Percentiles rank a stretch among this genome's conserved stretches.
Conservation (phyloP, 2,329 filamentous ascomycete species). For the Cephalotrichum gorgonifer region DNA sequence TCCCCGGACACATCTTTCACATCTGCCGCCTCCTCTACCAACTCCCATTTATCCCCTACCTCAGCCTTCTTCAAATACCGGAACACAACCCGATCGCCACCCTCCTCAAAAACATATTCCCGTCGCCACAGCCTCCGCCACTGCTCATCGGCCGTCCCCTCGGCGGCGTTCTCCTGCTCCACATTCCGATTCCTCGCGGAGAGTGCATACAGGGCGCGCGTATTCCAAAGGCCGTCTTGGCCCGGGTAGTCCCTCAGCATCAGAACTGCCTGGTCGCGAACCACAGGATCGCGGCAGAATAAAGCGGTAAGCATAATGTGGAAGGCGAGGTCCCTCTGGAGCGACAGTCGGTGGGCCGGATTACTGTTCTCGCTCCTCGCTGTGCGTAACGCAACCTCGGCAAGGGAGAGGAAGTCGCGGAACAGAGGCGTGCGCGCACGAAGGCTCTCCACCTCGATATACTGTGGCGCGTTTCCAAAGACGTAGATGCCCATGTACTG, state of each 20-base stretch:
- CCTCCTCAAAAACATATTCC: conserved; percentile 23
- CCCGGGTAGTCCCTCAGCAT: conserved; percentile 21
- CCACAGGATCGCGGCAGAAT: conserved; percentile 20
- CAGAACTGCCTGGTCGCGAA: conserved; percentile 19
- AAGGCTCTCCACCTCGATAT: conserved; percentile 12
- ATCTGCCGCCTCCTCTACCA: conserved; percentile 25
- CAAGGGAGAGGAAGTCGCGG: conserved; percentile 21
- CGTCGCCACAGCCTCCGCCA: conserved; percentile 20
- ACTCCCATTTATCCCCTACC: conserved; percentile 20
- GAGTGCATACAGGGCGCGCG: conserved; percentile 15
- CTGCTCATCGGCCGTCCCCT: conserved; percentile 18
- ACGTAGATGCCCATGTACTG: conserved; percentile 16
- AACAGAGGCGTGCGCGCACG: conserved; percentile 15
- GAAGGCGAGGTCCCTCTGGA: conserved; percentile 19
- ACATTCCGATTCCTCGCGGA: conserved; percentile 15
- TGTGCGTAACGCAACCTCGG: conserved; percentile 12
- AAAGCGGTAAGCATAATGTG: conserved; percentile 14
- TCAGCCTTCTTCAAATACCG: conserved; percentile 17
- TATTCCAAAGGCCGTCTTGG: conserved; percentile 21
- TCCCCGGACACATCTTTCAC: conserved; percentile 17
- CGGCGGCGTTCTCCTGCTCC: conserved; percentile 16
- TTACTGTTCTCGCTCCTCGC: conserved; percentile 9
- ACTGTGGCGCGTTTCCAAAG: conserved; percentile 18
- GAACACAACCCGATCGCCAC: conserved; percentile 19
- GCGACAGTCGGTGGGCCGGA: conserved; percentile 14